Evolutionary conservation across 2,329 filamentous ascomycete species (phyloP), one percentile per base, ranked within the genome.

Genomic region (Penicillium sp.): DNA sequence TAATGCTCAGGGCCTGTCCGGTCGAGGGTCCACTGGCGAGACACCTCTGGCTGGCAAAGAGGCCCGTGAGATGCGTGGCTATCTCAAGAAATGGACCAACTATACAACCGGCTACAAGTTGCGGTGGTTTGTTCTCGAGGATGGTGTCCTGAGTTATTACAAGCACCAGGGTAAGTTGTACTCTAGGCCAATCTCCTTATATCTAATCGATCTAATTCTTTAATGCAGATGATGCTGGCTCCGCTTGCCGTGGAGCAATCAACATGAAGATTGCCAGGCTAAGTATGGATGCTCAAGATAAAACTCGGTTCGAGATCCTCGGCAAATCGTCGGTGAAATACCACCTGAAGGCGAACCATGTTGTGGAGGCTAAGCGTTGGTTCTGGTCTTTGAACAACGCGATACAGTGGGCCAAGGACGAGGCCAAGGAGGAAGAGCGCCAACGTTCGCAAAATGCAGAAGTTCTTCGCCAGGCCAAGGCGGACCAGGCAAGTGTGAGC

Each of bases 321-420:
- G 93, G 93, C 42, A 98, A 98, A 70, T 96, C 91, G 1, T 97
- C 91, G 0, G 93, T 98, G 66, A 98, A 96, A 71, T 98, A 98
- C 67, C 91, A 94, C 40, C 77, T 98, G 43, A 97, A 95, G 69
- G 93, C 93, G 0, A 98, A 98, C 62, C 93, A 98, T 69, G 87
- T 96, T 64, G 91, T 97, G 23, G 93, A 98, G 69, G 91, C 93
- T 5, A 98, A 98, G 71, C 82, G 93, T 45, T 98, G 93, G 93
- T 98, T 94, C 69, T 98, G 93, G 93, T 88, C 93, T 0, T 75
- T 98, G 53, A 98, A 98, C 72, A 98, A 98, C 66, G 91, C 93
- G 5, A 98, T 98, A 40, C 93, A 97, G 66, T 97, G 89, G 86
- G 85, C 89, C 53, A 98, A 98, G 69, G 93, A 98, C 62, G 93